Base-by-base conservation (phyloP, 306 rosid species). In the Cucurbita argyrosperma region DNA sequence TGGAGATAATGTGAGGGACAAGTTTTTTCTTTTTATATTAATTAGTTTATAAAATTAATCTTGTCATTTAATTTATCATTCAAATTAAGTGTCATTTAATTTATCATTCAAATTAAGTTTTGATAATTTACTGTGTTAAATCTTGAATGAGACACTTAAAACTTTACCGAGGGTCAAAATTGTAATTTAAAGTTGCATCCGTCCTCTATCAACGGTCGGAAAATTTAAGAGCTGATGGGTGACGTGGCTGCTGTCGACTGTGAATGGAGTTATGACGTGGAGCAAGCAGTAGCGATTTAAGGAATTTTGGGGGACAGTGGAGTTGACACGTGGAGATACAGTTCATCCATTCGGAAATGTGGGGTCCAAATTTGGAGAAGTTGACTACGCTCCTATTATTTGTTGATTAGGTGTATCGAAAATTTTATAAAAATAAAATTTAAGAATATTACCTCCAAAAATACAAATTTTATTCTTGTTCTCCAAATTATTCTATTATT, bases 321-420 rank as follows among this genome's bases (percentile, higher is more conserved):
- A 66, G 11, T 19, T 45, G 72, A 38, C 72, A 66, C 55, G 72
- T 66, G 72, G 72, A 66, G 5, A 66, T 66, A 43, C 72, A 43
- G 72, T 5, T 66, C 54, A 66, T 10, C 72, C 12, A 45, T 66
- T 35, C 26, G n/a, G 10, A 12, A 45, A 45, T 9, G 72, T 66
- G 72, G 51, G 71, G 71, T 18, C 71, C 71, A 42, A 10, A 18
- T 64, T 8, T 5, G 14, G 47, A 63, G 26, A 63, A n/a, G 26
- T 40, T 39, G 51, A 63, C 30, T 14, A 8, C 6, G 13, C 15
- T 16, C 0, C 10, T 42, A 65, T 13, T 62, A 38, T 65, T 65
- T 37, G 1, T 6, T 30, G 4, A 26, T 26, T 26, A 26, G 30
- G 30, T 26, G 30, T 26, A 1, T 26, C 30, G 30, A 26, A 26